Percentiles rank a stretch among this genome's conserved stretches.
Conservation (phyloP, 2,329 filamentous ascomycete genomes). For the Xylariaceae sp. region DNA sequence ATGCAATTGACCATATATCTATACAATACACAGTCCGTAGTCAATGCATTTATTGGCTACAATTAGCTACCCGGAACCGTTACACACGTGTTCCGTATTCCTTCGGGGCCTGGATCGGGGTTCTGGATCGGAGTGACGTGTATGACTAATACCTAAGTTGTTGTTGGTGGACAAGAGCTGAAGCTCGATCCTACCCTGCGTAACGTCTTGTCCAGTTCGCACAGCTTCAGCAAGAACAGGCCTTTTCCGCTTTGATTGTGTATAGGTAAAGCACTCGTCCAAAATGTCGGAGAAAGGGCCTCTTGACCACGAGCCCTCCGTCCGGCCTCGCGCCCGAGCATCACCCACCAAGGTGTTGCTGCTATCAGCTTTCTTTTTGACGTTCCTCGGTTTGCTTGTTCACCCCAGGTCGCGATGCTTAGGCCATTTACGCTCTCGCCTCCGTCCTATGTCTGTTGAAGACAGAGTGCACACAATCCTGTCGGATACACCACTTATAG, state of each 20-base stretch:
- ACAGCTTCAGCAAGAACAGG: background rate
- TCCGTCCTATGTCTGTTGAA: slow-evolving; percentile 35
- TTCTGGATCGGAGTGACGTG: no score
- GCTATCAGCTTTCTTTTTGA: slow-evolving; percentile 18
- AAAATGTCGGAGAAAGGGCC: slow-evolving; percentile 15
- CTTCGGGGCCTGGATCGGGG: no score
- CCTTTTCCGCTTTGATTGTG: background rate
- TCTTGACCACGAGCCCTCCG: slow-evolving; percentile 5
- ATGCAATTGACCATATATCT: no score
- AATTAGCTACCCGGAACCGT: no score
- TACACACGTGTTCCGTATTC: no score
- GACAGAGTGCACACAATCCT: slow-evolving; percentile 44
- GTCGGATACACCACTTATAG: slow-evolving; percentile 44
- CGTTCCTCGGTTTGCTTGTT: slow-evolving; percentile 25
- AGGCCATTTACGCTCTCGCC: slow-evolving; percentile 23
- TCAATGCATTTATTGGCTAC: no score
- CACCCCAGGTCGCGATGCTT: slow-evolving; percentile 23
- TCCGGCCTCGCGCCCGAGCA: slow-evolving; percentile 12
- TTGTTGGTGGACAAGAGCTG: no score
- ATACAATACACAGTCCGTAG: no score
- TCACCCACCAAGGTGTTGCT: slow-evolving; percentile 19
- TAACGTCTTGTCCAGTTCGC: background rate
- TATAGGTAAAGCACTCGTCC: background rate
- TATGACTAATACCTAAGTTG: no score
- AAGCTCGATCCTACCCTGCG: background rate